Evolutionary conservation across 805 yeast species (phyloP), one percentile per base, ranked within the genome.

Genomic region (Nakazawaea siamensis): DNA sequence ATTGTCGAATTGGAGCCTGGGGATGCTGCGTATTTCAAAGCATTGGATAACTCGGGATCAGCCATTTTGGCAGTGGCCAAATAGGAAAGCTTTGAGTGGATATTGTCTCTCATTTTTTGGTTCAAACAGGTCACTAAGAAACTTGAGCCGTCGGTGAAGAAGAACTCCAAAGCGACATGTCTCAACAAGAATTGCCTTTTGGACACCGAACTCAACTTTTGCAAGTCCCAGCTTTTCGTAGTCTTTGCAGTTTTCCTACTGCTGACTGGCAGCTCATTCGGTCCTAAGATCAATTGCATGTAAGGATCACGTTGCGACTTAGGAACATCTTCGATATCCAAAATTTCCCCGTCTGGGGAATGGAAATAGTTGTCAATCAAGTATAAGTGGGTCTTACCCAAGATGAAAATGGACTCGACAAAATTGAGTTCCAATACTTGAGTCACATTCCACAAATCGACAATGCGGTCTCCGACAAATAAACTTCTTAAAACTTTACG

Each of bases 101-200:
- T 67, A 1, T 58, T 40, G 49, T 86, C 86, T 37, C 95, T 58
- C 17, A 62, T 65, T 24, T 54, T 59, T 4, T 64, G 60, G 16
- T 66, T 60, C n/a, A 64, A 55, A 33, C 85, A 78, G 0, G 90
- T 81, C 6, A 86, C 60, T 39, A 86, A 58, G 26, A 76, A 65
- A 42, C 84, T 80, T 1, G 77, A 70, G 0, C 92, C 94, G 52
- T 80, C 76, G 18, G 68, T 67, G 51, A 84, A 82, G 42, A 83
- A 77, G 48, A 85, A 55, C 48, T 86, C 95, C 24, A 85, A 50
- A 0, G 92, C 95, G 29, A 81, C 82, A 54, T 85, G 94, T 37
- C 95, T 60, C 12, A 86, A 59, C 14, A 86, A 53, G 47, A 85
- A 86, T 25, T 80, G 85, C 34, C 94, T 58, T 43, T 81, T 83